Percentiles rank a stretch among this genome's conserved stretches.
These are phyloP conservation scores for Boletales sp. DNA, from an alignment of 768 basidiomycete genomes.

Conservation along the genomic window DNA sequence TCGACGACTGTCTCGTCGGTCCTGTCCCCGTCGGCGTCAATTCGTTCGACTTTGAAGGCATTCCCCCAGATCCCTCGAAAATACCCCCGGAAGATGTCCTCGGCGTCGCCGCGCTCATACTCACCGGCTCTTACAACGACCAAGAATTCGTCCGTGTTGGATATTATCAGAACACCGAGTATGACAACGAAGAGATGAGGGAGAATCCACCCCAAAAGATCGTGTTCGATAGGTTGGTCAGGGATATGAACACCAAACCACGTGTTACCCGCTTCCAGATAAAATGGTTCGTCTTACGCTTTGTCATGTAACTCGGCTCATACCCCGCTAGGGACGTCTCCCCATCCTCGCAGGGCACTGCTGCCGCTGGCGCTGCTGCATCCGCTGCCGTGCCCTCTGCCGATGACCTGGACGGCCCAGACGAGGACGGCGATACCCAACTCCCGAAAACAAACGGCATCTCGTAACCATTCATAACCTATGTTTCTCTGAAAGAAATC, in stretches of 20 bases:
- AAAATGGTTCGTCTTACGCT: slow-evolving; percentile 57
- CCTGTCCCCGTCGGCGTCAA: slow-evolving; percentile 97
- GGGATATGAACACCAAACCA: slow-evolving; percentile 89
- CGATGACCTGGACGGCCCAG: slow-evolving; percentile 53
- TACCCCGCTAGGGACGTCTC: slow-evolving; percentile 54
- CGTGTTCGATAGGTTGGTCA: slow-evolving; percentile 72
- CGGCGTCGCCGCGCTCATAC: slow-evolving; percentile 94
- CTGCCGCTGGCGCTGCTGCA: slow-evolving; percentile 58
- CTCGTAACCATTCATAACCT: slow-evolving; percentile 15
- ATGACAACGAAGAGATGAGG: slow-evolving; percentile 92
- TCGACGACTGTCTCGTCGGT: slow-evolving; percentile 96
- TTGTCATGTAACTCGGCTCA: background rate
- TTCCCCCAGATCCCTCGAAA: slow-evolving; percentile 75
- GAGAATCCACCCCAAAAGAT: slow-evolving; percentile 65
- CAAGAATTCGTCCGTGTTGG: slow-evolving; percentile 99
- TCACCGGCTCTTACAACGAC: slow-evolving; percentile 93
- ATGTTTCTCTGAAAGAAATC: slow-evolving; percentile 1
- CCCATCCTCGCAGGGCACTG: slow-evolving; percentile 43
- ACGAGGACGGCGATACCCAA: slow-evolving; percentile 22
- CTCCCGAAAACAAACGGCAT: slow-evolving; percentile 22
- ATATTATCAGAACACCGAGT: slow-evolving; percentile 99
- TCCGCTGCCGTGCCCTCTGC: slow-evolving; percentile 75
- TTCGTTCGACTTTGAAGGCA: slow-evolving; percentile 93
- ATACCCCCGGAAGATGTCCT: slow-evolving; percentile 90
- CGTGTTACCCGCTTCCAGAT: slow-evolving; percentile 92